A percentile compares a stretch with the other conserved stretches of the same genome.
These are phyloP conservation scores for Aphanoascus verrucosus DNA, from an alignment of 2,329 filamentous ascomycete genomes.

Conservation along the genomic window DNA sequence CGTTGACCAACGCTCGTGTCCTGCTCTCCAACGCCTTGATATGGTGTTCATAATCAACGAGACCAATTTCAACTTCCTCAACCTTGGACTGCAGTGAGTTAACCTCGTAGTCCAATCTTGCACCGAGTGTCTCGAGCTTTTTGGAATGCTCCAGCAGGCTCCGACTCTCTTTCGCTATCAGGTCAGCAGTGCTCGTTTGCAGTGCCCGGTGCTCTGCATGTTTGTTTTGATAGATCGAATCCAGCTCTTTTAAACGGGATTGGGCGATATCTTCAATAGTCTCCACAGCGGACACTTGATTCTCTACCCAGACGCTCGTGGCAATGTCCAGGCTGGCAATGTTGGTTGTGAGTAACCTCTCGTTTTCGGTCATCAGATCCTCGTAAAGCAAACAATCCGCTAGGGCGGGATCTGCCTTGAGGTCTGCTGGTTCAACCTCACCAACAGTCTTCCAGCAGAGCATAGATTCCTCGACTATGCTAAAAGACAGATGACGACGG, in stretches of 20 bases:
- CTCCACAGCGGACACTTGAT: conserved; percentile 35
- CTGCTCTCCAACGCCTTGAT: conserved; percentile 59
- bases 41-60: conserved; percentile 67
- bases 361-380: conserved; percentile 30
- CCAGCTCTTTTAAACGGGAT: conserved; percentile 54
- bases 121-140: conserved; percentile 68
- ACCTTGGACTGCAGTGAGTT: conserved; percentile 67
- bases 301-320: conserved; percentile 36
- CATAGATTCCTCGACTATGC: conserved; percentile 38
- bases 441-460: conserved; percentile 28
- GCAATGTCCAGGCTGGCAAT: conserved; percentile 30
- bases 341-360: conserved; percentile 26
- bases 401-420: conserved; percentile 32
- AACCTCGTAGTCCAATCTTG: conserved; percentile 88
- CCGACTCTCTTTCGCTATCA: conserved; percentile 58
- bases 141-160: conserved; percentile 60
- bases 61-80: conserved; percentile 74
- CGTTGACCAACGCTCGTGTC: conserved; percentile 51
- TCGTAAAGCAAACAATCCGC: conserved; percentile 33
- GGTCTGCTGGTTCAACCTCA: conserved; percentile 20
- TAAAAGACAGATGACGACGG: conserved; percentile 38
- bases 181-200: conserved; percentile 55
- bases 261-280: conserved; percentile 55
- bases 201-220: conserved; percentile 60
- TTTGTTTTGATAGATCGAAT: conserved; percentile 57